These are phyloP conservation scores for Diutina mesorugosa DNA, from an alignment of 1,139 yeast genomes.

Conservation along the genomic window DNA sequence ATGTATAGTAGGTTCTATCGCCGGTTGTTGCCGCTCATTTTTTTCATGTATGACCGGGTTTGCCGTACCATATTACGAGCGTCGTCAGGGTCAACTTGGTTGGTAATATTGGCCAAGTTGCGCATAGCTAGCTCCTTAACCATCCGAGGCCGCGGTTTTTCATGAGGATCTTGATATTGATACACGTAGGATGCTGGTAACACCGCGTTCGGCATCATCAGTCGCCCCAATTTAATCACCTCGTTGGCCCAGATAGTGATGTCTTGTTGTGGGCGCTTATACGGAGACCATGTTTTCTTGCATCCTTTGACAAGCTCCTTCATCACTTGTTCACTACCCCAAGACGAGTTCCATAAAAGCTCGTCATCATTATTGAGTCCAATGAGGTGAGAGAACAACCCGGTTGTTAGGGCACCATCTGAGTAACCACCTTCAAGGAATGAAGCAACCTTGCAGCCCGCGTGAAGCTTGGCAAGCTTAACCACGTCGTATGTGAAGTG, in stretches of 20 bases:
- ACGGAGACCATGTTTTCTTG: slow-evolving; percentile 51
- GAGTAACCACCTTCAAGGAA: slow-evolving; percentile 82
- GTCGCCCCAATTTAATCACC: slow-evolving; percentile 52
- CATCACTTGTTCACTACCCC: slow-evolving; percentile 53
- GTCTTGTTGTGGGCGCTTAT: slow-evolving; percentile 33
- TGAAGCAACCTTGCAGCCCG: slow-evolving; percentile 54
- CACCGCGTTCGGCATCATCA: slow-evolving; percentile 52
- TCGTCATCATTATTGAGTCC: slow-evolving; percentile 32
- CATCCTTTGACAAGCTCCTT: slow-evolving; percentile 62
- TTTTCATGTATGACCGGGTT: slow-evolving; percentile 1
- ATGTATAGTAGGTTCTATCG: background rate
- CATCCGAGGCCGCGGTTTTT: background rate
- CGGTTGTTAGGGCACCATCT: slow-evolving; percentile 72
- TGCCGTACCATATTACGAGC: slow-evolving; percentile 2
- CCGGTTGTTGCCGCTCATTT: background rate
- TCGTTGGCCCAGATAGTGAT: slow-evolving; percentile 55
- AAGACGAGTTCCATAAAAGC: slow-evolving; percentile 45
- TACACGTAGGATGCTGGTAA: slow-evolving; percentile 28
- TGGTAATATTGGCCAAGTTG: slow-evolving; percentile 1
- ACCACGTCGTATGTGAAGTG: slow-evolving; percentile 64
- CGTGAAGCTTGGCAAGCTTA: slow-evolving; percentile 46
- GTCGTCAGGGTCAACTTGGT: background rate
- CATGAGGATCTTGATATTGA: slow-evolving; percentile 10
- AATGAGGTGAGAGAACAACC: slow-evolving; percentile 65
- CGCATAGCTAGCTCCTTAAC: slow-evolving; percentile 2